A percentile compares a stretch with the other conserved stretches of the same genome.
Evolutionary conservation across 2,329 filamentous ascomycete species (phyloP).

Genomic region (Grosmannia clavigera): DNA sequence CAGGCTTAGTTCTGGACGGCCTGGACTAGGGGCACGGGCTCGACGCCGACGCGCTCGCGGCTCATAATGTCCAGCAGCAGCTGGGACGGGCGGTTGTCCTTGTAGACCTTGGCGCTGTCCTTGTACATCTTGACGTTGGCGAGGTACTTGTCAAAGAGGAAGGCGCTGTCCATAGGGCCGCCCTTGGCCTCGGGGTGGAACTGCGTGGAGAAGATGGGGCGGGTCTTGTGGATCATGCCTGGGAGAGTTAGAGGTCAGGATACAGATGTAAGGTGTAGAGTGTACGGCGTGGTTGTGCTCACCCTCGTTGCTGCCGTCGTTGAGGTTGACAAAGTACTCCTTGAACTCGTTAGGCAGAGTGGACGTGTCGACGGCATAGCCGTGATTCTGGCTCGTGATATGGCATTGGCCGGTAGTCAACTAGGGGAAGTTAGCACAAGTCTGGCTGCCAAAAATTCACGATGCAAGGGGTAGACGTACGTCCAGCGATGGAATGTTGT

Average conservation of each 20-base stretch:
- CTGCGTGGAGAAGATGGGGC: slow-evolving; percentile 95
- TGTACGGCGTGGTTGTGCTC: slow-evolving; percentile 11
- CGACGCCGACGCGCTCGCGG: slow-evolving; percentile 90
- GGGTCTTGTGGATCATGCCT: slow-evolving; percentile 86
- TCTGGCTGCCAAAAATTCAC: too few relatives aligned
- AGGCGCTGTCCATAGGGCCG: slow-evolving; percentile 87
- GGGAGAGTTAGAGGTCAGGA: neutral
- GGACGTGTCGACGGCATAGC: slow-evolving; percentile 80
- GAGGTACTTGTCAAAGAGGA: slow-evolving; percentile 93
- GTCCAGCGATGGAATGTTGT: slow-evolving; percentile 95
- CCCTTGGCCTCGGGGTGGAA: slow-evolving; percentile 99
- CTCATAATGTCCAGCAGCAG: slow-evolving; percentile 81
- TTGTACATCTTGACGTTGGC: slow-evolving; percentile 85
- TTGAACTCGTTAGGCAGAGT: slow-evolving; percentile 81
- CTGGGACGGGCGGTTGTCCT: slow-evolving; percentile 78
- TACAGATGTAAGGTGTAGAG: too few relatives aligned
- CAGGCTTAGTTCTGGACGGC: slow-evolving; percentile 6
- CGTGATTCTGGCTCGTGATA: slow-evolving; percentile 97
- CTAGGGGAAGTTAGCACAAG: neutral
- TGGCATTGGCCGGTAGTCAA: slow-evolving; percentile 94
- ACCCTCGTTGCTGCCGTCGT: slow-evolving; percentile 93
- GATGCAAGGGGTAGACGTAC: slow-evolving; percentile 2
- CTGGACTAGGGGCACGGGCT: slow-evolving; percentile 48
- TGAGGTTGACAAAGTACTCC: slow-evolving; percentile 97
- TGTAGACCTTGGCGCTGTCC: slow-evolving; percentile 63